A percentile compares a stretch with the other conserved stretches of the same genome.
Conservation (phyloP, 306 rosid genomes). For the Medicago lupulina region DNA sequence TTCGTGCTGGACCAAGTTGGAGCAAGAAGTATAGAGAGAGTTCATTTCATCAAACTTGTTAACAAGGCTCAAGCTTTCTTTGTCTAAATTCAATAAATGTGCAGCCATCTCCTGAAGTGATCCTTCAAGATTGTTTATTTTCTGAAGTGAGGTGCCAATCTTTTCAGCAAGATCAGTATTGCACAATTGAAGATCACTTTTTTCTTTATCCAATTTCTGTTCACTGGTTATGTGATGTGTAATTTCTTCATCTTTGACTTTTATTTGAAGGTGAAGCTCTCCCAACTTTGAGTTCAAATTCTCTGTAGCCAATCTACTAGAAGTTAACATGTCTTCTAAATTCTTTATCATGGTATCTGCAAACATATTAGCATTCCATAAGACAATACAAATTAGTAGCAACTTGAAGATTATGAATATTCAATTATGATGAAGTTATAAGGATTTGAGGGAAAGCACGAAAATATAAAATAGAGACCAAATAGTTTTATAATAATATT, state of each 20-base stretch:
- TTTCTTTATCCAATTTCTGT: slow-evolving; percentile 65
- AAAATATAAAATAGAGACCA: background rate
- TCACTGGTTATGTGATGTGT: slow-evolving; percentile 47
- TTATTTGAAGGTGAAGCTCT: slow-evolving; percentile 61
- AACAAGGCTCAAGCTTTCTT: slow-evolving; percentile 61
- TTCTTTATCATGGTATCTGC: slow-evolving; percentile 73
- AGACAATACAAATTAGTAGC: slow-evolving; percentile 34
- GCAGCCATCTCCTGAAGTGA: slow-evolving; percentile 56
- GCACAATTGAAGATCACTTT: slow-evolving; percentile 57
- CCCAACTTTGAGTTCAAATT: slow-evolving; percentile 66
- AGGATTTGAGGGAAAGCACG: slow-evolving; percentile 14
- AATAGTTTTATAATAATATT: slow-evolving; percentile 8
- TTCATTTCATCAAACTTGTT: slow-evolving; percentile 71
- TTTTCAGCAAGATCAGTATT: slow-evolving; percentile 60
- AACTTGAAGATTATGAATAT: slow-evolving; percentile 22
- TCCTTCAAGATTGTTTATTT: slow-evolving; percentile 67
- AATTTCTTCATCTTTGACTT: slow-evolving; percentile 72
- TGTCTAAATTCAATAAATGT: slow-evolving; percentile 68
- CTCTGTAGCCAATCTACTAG: slow-evolving; percentile 64
- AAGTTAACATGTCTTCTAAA: slow-evolving; percentile 62
- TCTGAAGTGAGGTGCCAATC: slow-evolving; percentile 60
- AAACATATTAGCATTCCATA: slow-evolving; percentile 40
- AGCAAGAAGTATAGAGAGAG: slow-evolving; percentile 67
- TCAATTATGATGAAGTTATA: slow-evolving; percentile 20
- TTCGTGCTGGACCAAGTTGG: slow-evolving; percentile 70